These are phyloP conservation scores for Teunomyces kruisii DNA, from an alignment of 805 yeast species.

Conservation along the genomic window DNA sequence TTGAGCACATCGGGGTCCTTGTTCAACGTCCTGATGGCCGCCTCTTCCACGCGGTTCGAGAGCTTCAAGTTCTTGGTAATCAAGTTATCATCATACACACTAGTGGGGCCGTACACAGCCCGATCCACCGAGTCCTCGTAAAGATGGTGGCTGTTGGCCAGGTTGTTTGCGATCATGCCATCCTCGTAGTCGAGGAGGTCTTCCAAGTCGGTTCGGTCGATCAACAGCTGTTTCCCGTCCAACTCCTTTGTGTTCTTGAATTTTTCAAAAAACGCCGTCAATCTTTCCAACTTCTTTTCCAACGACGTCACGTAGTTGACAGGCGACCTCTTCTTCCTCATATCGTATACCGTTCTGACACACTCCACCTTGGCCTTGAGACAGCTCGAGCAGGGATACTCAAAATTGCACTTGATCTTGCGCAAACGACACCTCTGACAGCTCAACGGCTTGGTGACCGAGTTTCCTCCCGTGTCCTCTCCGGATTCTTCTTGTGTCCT, in stretches of 20 bases:
- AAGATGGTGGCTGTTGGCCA: neutral
- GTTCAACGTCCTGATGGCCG: conserved; percentile 26
- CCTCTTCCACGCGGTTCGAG: conserved; percentile 7
- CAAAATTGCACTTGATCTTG: conserved; percentile 50
- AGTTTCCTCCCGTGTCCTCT: neutral
- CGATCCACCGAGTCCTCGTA: conserved; percentile 15
- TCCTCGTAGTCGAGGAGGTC: conserved; percentile 7
- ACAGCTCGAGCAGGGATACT: conserved; percentile 51
- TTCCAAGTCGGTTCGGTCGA: conserved; percentile 20
- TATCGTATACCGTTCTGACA: conserved; percentile 46
- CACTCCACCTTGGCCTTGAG: conserved; percentile 44
- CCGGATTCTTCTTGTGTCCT: neutral
- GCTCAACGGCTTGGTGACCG: conserved; percentile 17
- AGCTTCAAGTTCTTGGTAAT: conserved; percentile 16
- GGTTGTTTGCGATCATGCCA: neutral
- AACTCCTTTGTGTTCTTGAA: conserved; percentile 17
- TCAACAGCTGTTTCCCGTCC: conserved; percentile 19
- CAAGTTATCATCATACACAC: conserved; percentile 39
- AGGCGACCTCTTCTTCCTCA: conserved; percentile 51
- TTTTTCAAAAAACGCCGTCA: conserved; percentile 24
- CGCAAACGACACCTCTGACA: conserved; percentile 44
- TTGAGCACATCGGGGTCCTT: conserved; percentile 35
- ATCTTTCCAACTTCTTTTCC: conserved; percentile 29
- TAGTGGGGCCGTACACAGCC: conserved; percentile 46
- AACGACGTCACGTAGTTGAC: conserved; percentile 49